These are phyloP conservation scores for Fusarium nodosum DNA, from an alignment of 2,329 filamentous ascomycete genomes.

Conservation along the genomic window DNA sequence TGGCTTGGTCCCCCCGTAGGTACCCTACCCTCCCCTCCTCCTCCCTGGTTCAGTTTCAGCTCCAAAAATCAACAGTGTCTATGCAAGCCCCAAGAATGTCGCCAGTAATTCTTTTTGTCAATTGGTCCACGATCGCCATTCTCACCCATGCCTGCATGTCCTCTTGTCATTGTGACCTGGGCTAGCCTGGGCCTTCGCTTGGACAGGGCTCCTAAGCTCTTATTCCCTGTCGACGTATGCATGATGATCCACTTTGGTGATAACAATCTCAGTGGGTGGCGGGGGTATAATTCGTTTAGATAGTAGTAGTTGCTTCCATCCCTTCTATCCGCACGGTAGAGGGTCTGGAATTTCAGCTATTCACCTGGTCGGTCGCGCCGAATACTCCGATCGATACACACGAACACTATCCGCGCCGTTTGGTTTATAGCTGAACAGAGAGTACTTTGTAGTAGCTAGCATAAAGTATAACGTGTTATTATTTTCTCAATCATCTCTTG, in stretches of 20 bases:
- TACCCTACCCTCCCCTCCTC: background rate
- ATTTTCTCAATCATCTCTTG: background rate
- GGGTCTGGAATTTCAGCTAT: background rate
- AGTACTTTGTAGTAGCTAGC: too few species aligned
- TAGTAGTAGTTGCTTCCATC: background rate
- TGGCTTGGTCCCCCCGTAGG: background rate
- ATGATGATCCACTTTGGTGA: conserved; percentile 6
- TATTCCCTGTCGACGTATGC: background rate
- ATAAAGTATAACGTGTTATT: background rate
- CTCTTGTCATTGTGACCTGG: conserved; percentile 3
- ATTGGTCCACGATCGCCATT: conserved; percentile 10
- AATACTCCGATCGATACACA: background rate
- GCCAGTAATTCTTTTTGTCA: background rate
- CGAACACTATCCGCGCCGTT: too few species aligned
- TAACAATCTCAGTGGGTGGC: conserved; percentile 12
- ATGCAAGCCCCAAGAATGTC: conserved; percentile 2
- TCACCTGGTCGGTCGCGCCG: background rate
- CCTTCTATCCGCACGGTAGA: background rate
- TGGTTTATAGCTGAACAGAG: too few species aligned
- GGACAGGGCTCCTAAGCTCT: background rate
- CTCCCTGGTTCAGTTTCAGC: conserved; percentile 7
- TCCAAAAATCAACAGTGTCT: background rate
- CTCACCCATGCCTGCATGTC: background rate
- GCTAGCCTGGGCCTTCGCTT: conserved; percentile 4
- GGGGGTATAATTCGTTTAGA: background rate